These are phyloP conservation scores for Ogataea ganodermae DNA, from an alignment of 805 yeast genomes.

Conservation along the genomic window DNA sequence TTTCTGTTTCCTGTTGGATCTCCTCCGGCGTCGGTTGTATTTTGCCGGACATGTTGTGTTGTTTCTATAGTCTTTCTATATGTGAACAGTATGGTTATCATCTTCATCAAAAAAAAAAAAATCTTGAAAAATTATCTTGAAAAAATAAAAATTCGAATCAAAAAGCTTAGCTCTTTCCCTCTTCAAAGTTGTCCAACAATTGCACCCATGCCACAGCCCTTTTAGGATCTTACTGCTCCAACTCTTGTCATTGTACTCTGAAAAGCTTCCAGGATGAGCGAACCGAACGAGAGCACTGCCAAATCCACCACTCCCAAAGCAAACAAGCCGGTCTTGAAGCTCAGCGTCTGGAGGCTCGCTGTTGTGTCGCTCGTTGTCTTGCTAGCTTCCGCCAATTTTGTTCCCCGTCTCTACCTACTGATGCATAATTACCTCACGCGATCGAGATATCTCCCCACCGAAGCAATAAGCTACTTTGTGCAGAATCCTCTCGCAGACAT, in stretches of 20 bases:
- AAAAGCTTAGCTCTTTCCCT: too few relatives aligned
- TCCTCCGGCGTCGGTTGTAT: slow-evolving; percentile 34
- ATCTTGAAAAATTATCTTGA: not conserved
- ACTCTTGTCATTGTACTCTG: too few relatives aligned
- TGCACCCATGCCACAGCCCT: too few relatives aligned
- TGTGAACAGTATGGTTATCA: too few relatives aligned
- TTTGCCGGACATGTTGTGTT: slow-evolving; percentile 30
- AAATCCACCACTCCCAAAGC: not conserved
- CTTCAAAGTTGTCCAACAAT: too few relatives aligned
- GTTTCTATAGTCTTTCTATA: not conserved
- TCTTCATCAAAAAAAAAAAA: not conserved
- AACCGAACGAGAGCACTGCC: too few relatives aligned
- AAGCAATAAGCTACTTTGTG: slow-evolving; percentile 22
- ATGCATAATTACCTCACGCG: slow-evolving; percentile 7
- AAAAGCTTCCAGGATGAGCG: too few relatives aligned
- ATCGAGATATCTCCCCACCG: slow-evolving; percentile 15
- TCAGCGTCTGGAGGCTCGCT: slow-evolving; percentile 2
- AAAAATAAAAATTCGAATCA: too few relatives aligned
- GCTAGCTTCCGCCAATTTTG: not conserved
- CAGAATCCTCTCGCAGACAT: slow-evolving; percentile 45
- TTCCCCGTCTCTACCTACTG: slow-evolving; percentile 3
- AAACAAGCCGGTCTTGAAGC: not conserved
- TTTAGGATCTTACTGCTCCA: too few relatives aligned
- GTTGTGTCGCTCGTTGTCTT: not conserved
- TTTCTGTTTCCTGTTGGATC: slow-evolving; percentile 30